Evolutionary conservation across 768 basidiomycete species (phyloP), one percentile per base, ranked within the genome.

Genomic region (Leucocoprinus leucothites): DNA sequence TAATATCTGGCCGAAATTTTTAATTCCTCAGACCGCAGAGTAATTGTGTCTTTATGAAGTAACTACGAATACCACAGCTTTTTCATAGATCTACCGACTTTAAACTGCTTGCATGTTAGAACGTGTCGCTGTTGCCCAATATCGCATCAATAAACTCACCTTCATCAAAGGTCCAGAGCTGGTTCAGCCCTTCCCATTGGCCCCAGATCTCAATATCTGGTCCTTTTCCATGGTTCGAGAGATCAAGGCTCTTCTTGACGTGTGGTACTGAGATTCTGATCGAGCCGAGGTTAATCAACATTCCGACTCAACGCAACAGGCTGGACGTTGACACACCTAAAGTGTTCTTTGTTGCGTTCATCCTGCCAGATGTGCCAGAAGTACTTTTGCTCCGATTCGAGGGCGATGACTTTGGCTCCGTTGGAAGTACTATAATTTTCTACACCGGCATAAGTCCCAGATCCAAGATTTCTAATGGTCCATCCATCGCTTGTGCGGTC

Each of bases 121-220:
- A n/a, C n/a, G n/a, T n/a, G n/a, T n/a, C n/a, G n/a, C n/a, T n/a
- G n/a, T n/a, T n/a, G n/a, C n/a, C n/a, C n/a, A n/a, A n/a, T n/a
- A n/a, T n/a, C n/a, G n/a, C n/a, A n/a, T n/a, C n/a, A n/a, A n/a
- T n/a, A n/a, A n/a, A n/a, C n/a, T n/a, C n/a, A 64, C 62, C 61
- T 59, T 57, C 41, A 35, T 63, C 57, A 18, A 67, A 61, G 31
- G 28, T 28, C 65, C 65, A 67, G n/a, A 59, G 49, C 63, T 81
- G 80, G 60, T 79, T 78, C 28, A 61, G 28, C 7, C 70, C 76
- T 0, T 63, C 61, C 75, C 73, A 76, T 28, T 67, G 66, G 1
- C 66, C 58, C 77, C 78, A 80, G 54, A 80, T 38, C 19, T 67
- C 57, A n/a, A 81, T 53, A 0, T 65, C 61, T 0, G 78, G 79